Percentiles rank a stretch among this genome's conserved stretches.
Evolutionary conservation across 768 basidiomycete species (phyloP).

Genomic region (Fomitopsis serialis): DNA sequence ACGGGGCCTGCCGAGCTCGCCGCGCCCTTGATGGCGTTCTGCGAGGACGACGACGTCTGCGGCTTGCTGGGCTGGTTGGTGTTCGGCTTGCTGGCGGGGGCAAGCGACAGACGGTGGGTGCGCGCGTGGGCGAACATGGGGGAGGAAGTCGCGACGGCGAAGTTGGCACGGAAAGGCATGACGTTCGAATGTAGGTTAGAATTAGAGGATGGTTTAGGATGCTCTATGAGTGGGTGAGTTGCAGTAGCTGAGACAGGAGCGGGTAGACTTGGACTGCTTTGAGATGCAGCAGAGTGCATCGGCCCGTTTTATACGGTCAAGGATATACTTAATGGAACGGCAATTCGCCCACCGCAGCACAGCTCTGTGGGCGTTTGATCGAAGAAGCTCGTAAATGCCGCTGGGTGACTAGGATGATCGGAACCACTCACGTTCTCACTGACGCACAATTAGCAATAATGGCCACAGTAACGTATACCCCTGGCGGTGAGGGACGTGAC

Average conservation of each 20-base stretch:
- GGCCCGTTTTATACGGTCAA: neutral
- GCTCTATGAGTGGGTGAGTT: neutral
- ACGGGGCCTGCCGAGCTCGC: slow-evolving; percentile 18
- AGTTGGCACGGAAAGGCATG: neutral
- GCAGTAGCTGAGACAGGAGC: neutral
- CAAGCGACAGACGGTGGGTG: neutral
- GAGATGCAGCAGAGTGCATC: neutral
- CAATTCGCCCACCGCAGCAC: neutral
- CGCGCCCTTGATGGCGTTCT: slow-evolving; percentile 16
- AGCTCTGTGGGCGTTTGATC: neutral
- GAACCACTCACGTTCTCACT: neutral
- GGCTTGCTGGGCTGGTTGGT: slow-evolving; percentile 11
- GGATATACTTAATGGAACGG: neutral
- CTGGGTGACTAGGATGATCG: neutral
- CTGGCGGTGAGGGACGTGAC: neutral
- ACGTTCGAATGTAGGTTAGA: neutral
- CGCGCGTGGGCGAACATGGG: slow-evolving; percentile 7
- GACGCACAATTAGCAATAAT: neutral
- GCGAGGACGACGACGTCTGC: slow-evolving; percentile 10
- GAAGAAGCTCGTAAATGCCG: neutral
- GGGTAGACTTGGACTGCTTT: neutral
- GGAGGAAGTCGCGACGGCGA: neutral
- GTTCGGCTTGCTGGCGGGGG: slow-evolving; percentile 6
- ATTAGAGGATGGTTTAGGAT: slow-evolving; percentile 1
- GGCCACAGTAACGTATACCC: too few species aligned